Percentiles rank a stretch among this genome's conserved stretches.
Evolutionary conservation across 2,329 filamentous ascomycete genomes (phyloP).

Genomic region (Diaporthe nobilis): DNA sequence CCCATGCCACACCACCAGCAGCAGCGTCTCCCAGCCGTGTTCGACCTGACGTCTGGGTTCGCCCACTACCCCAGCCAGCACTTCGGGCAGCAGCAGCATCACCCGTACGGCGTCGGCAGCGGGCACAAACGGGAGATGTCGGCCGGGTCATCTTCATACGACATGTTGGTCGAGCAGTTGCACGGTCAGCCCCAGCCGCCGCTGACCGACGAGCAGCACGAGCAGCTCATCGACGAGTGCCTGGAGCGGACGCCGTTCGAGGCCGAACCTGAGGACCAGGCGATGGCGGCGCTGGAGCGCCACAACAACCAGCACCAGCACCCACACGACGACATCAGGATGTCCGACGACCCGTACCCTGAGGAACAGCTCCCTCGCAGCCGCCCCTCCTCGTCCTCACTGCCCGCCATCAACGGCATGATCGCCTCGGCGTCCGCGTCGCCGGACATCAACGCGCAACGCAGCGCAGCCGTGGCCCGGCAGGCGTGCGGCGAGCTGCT

Average conservation of each 20-base stretch:
- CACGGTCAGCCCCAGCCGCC: conserved; percentile 31
- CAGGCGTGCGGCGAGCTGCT: conserved; percentile 55
- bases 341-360: conserved; percentile 41
- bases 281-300: conserved; percentile 17
- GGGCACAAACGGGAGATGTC: conserved; percentile 23
- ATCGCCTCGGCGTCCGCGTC: conserved; percentile 32
- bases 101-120: not conserved
- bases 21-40: conserved; percentile 37
- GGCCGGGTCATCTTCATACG: conserved; percentile 14
- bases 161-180: conserved; percentile 36
- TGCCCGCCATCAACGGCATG: conserved; percentile 44
- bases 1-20: conserved; percentile 10
- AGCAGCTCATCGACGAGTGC: conserved; percentile 44
- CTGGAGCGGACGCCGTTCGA: conserved; percentile 38
- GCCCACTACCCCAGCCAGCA: conserved; percentile 17
- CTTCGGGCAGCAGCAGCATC: conserved; percentile 24
- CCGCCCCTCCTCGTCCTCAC: conserved; percentile 24
- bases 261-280: conserved; percentile 18
- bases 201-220: conserved; percentile 40
- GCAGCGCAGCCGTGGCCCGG: conserved; percentile 54
- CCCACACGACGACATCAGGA: conserved; percentile 38
- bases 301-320: conserved; percentile 35
- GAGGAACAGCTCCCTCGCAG: conserved; percentile 45
- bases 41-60: conserved; percentile 18
- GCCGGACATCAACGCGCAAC: conserved; percentile 45